Percentiles rank a stretch among this genome's conserved stretches.
Conservation (phyloP, 495 filamentous ascomycete species). For the Parachaetomium inaequale region DNA sequence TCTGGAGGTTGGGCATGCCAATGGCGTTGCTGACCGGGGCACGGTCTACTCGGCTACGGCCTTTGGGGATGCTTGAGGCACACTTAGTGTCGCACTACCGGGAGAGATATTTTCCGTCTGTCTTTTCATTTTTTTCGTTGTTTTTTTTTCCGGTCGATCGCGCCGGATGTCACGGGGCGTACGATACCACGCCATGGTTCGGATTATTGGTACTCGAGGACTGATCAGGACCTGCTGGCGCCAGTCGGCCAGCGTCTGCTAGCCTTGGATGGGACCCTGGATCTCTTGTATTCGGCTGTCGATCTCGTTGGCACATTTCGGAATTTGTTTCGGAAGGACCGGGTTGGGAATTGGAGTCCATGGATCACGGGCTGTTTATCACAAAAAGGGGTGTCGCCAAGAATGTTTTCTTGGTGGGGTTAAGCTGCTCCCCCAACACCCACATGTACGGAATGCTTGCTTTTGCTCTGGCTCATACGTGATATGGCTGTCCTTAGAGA, state of each 20-base stretch:
- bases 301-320: background rate
- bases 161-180: background rate
- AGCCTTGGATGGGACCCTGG: background rate
- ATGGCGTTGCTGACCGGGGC: background rate
- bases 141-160: background rate
- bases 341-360: background rate
- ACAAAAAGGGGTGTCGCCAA: slow-evolving; percentile 2
- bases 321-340: background rate
- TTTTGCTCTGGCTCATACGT: background rate
- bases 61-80: slow-evolving; percentile 15
- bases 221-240: background rate
- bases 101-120: background rate
- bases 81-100: background rate
- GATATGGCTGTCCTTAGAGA: background rate
- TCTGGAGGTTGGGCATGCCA: background rate
- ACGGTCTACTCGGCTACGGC: slow-evolving; percentile 12
- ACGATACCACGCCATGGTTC: background rate
- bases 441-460: background rate
- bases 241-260: background rate
- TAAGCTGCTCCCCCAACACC: background rate
- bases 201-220: background rate
- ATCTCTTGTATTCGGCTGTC: background rate
- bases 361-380: background rate
- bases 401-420: background rate
- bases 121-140: background rate